These are phyloP conservation scores for Brettanomyces naardenensis DNA, from an alignment of 805 yeast species.

Conservation along the genomic window DNA sequence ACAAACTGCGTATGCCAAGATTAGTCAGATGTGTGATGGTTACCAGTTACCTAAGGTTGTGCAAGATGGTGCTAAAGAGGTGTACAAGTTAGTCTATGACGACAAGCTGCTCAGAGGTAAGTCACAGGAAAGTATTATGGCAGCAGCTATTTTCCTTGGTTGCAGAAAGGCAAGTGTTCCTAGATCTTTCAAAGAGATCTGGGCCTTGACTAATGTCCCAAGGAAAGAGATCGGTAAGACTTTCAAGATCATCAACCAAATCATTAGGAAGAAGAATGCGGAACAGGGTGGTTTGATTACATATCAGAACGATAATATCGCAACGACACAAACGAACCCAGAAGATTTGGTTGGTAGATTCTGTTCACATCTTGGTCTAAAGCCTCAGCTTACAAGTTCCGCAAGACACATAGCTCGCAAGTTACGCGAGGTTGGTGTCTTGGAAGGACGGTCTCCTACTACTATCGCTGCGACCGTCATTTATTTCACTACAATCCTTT, in stretches of 20 bases:
- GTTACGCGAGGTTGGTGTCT: constrained; percentile 83
- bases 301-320: constrained; percentile 40
- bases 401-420: constrained; percentile 89
- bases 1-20: constrained; percentile 82
- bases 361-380: constrained; percentile 89
- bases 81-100: constrained; percentile 84
- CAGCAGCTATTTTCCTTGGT: constrained; percentile 90
- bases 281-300: constrained; percentile 34
- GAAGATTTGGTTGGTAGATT: constrained; percentile 92
- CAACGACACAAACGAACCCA: constrained; percentile 82
- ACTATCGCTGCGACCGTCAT: constrained; percentile 97
- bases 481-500: constrained; percentile 87
- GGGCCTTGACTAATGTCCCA: constrained; percentile 91
- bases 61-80: constrained; percentile 96
- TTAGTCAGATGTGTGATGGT: constrained; percentile 95
- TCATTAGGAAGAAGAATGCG: constrained; percentile 48
- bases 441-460: constrained; percentile 95
- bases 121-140: constrained; percentile 90
- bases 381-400: constrained; percentile 78
- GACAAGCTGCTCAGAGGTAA: constrained; percentile 82
- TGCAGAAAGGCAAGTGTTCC: constrained; percentile 92
- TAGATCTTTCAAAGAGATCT: constrained; percentile 90
- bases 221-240: constrained; percentile 92
- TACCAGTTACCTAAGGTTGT: constrained; percentile 91
- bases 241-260: constrained; percentile 66